Evolutionary conservation across 2,329 filamentous ascomycete genomes (phyloP), one percentile per base, ranked within the genome.

Genomic region (Aureobasidium sp.): DNA sequence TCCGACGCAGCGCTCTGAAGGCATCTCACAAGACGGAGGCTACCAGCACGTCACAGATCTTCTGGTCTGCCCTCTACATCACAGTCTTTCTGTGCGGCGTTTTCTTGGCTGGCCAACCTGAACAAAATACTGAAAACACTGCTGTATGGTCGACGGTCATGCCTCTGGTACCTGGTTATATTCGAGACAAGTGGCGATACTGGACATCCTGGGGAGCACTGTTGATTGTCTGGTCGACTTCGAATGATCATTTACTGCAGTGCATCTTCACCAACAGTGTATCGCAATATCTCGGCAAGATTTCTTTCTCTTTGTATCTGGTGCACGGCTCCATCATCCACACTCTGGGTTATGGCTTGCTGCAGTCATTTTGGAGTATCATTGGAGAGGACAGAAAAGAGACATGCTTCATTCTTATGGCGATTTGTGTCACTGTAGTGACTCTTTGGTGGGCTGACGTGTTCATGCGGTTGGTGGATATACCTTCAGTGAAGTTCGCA

Each of bases 261-360:
- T 70, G 72, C 26, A 71, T 83, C 60, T 84, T 84, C 72, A 80
- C 79, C 68, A 72, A 74, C 1, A 66, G 71, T 1, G 64, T 76
- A n/a, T 75, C 82, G 2, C 82, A 84, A 68, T 85, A 85, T 70
- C 73, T 85, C 12, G 83, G 83, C 63, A 80, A 79, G 68, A 80
- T 85, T 64, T 84, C 81, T 50, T 86, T 82, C 67, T 80, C 82
- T 47, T 68, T 86, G 41, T 86, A 85, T 69, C 76, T 86, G 10
- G 80, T 85, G 75, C 83, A 86, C 68, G 82, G 82, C 1, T 80
- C 81, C 2, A 77, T 79, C 2, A 76, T 82, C 68, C 81, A 84
- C 64, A 77, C 78, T 3, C 65, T 80, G n/a, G 82, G 82, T 8
- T 84, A 82, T 66, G 20, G 39, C 29, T 34, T 44, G 15, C 15